Evolutionary conservation across 2,329 filamentous ascomycete genomes (phyloP), one percentile per base, ranked within the genome.

Genomic region (Phialophora tarda): DNA sequence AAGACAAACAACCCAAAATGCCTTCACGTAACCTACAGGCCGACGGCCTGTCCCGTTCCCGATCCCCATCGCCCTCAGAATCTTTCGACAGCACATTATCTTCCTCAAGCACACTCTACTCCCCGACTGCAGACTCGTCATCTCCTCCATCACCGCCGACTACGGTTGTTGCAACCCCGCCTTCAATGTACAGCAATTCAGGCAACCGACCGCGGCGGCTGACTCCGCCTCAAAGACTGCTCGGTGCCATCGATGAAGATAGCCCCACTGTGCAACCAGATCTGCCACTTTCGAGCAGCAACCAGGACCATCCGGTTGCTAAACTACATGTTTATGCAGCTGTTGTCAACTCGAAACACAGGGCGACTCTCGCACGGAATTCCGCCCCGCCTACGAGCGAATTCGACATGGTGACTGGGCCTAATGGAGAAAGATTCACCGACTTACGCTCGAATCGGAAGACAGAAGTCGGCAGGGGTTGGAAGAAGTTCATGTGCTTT

Each of bases 231-330:
- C 63, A 65, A 48, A 63, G 47, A 21, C 62, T 70, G 7, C 53
- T 70, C 14, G 68, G 68, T 44, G 65, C 68, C 14, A 70, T 70
- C 50, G 68, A 70, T 59, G 68, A 70, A 21, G 59, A 68, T 24
- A 68, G 65, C 28, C 60, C 65, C 14, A 60, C 34, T 24, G 56
- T 70, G n/a, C 57, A 66, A 10, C 68, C 68, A 2, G 68, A 70
- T 55, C 53, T 64, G 12, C 56, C 63, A 1, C 51, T 64, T 3
- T 66, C 59, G 11, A 48, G 38, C 24, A 47, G 63, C 38, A 68
- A 62, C 21, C 60, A 66, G 30, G 51, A 57, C 32, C 66, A 65
- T 23, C 65, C 68, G 11, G 58, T 68, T 14, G 44, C 65, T 5
- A 65, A 64, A 61, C 58, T 70, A 21, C 68, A 70, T 34, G 68